These are phyloP conservation scores for Actinidia arguta DNA, from an alignment of 179 eudicot genomes.

Conservation along the genomic window DNA sequence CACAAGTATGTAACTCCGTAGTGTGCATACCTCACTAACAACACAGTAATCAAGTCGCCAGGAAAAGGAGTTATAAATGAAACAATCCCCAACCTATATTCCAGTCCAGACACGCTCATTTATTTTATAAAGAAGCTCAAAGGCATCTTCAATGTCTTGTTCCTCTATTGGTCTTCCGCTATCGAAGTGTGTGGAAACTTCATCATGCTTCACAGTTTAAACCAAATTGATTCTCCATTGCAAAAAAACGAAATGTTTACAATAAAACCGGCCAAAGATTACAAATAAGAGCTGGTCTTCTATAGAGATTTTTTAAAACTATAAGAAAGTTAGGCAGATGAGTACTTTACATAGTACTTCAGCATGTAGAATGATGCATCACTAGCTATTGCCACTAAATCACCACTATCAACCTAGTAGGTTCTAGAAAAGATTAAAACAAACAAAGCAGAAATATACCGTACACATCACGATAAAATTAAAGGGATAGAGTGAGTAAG, in stretches of 20 bases:
- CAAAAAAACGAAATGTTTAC: background rate
- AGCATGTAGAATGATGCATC: constrained; percentile 95
- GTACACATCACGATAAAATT: no score
- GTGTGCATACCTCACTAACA: constrained; percentile 88
- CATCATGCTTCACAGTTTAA: constrained; percentile 76
- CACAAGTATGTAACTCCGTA: background rate
- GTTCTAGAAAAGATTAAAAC: constrained; percentile 52
- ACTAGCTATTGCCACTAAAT: constrained; percentile 94
- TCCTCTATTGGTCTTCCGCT: constrained; percentile 89
- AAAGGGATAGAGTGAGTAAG: background rate
- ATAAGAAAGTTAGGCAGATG: background rate
- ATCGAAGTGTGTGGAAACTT: constrained; percentile 80
- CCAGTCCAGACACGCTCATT: constrained; percentile 97
- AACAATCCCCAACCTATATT: constrained; percentile 98
- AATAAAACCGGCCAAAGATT: constrained; percentile 5
- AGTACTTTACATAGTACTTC: constrained; percentile 78
- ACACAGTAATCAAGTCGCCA: constrained; percentile 99
- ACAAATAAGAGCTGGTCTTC: constrained; percentile 5
- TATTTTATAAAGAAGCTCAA: constrained; percentile 95
- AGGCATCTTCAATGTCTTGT: constrained; percentile 93
- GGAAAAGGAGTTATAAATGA: constrained; percentile 89
- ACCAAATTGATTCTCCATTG: constrained; percentile 3
- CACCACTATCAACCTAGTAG: constrained; percentile 99
- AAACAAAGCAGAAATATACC: no score
- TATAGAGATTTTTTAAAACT: background rate